These are phyloP conservation scores for Xylaria arbuscula DNA, from an alignment of 2,329 filamentous ascomycete species.

Conservation along the genomic window DNA sequence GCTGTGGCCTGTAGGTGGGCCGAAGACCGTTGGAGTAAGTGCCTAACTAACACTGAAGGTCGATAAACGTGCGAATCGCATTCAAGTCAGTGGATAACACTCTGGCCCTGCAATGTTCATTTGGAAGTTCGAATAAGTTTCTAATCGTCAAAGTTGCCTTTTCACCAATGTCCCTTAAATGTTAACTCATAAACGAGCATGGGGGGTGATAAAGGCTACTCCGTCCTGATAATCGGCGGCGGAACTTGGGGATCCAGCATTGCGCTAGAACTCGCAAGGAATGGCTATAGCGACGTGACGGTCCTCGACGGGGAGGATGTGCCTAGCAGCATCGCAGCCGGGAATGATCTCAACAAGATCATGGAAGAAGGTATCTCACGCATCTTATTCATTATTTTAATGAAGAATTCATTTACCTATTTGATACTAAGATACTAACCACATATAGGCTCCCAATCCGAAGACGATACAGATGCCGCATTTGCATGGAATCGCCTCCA, in stretches of 20 bases:
- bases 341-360: constrained; percentile 44
- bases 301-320: constrained; percentile 43
- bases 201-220: constrained; percentile 34
- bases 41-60: neutral
- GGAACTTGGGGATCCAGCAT: constrained; percentile 46
- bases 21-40: neutral
- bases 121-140: neutral
- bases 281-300: constrained; percentile 44
- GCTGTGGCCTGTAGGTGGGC: neutral
- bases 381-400: constrained; percentile 19
- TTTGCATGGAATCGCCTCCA: constrained; percentile 50
- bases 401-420: neutral
- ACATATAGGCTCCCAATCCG: constrained; percentile 38
- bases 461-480: constrained; percentile 50
- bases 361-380: constrained; percentile 44
- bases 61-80: neutral
- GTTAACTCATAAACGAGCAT: neutral
- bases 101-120: neutral
- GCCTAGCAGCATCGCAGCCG: constrained; percentile 44
- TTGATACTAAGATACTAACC: constrained; percentile 4
- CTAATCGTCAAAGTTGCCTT: neutral
- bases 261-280: constrained; percentile 42
- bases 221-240: constrained; percentile 41
- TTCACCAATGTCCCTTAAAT: neutral
- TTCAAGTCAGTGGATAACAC: neutral